These are phyloP conservation scores for Aspergillus aculeatus DNA, from an alignment of 2,329 filamentous ascomycete genomes.

Conservation along the genomic window DNA sequence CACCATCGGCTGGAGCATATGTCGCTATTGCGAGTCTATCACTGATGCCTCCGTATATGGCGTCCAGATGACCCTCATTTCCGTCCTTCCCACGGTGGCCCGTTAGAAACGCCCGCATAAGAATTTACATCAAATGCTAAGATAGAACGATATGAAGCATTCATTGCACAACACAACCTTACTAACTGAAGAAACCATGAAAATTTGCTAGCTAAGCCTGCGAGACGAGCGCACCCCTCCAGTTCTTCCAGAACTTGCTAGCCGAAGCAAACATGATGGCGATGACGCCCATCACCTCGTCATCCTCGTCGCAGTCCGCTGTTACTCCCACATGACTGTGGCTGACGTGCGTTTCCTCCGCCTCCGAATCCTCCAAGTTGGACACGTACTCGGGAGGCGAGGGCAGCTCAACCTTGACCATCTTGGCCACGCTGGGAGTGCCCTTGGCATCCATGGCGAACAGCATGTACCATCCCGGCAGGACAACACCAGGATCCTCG, in stretches of 20 bases:
- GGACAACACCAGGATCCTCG: neutral
- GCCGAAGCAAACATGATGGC: neutral
- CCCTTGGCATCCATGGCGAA: conserved; percentile 1
- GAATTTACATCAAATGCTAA: no score
- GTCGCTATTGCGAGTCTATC: no score
- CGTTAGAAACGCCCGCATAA: no score
- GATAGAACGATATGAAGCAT: no score
- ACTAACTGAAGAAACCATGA: neutral
- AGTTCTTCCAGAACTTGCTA: neutral
- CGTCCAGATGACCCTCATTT: no score
- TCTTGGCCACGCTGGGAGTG: conserved; percentile 40
- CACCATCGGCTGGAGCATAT: no score
- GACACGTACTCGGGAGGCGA: neutral
- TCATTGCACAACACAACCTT: no score
- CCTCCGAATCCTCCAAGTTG: neutral
- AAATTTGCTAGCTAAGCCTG: neutral
- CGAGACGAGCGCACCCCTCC: neutral
- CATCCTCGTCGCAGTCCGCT: neutral
- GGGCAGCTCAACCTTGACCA: conserved; percentile 24
- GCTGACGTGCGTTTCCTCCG: neutral
- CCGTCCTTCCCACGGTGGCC: no score
- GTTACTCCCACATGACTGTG: neutral
- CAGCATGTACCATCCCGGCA: conserved; percentile 4
- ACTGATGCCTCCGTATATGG: no score
- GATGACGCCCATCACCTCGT: neutral